Evolutionary conservation across 148 eudicot genomes (phyloP), one percentile per base, ranked within the genome.

Genomic region (Rhododendron ovatum): DNA sequence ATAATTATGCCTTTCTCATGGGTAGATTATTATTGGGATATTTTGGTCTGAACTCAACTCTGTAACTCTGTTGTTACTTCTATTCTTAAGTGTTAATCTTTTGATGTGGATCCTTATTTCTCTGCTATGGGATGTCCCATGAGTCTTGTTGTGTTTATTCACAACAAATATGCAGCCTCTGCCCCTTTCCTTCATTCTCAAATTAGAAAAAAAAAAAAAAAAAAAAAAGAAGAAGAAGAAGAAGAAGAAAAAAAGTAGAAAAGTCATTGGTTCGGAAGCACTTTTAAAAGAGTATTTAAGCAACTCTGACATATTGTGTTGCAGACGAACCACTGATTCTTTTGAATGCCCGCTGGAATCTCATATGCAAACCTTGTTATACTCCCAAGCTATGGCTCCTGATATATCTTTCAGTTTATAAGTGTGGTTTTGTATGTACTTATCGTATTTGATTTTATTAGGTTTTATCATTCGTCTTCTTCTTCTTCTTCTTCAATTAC

Each of bases 341-440:
- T 12, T 71, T 65, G 47, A 26, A 83, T 45, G n/a, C 35, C 78
- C 20, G 43, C 61, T 83, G 43, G 79, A 71, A 83, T 83, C 33
- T 83, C 51, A 10, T 26, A 14, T 5, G 2, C 30, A 41, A 20
- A 59, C 74, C 37, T 65, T 26, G n/a, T 45, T 43, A 9, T 61
- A 3, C 6, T 43, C 20, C 3, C 22, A 37, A 26, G 26, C 48
- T 83, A 17, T 43, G 63, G 26, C n/a, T 37, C 50, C 15, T 67
- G 15, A 43, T 83, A 53, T 65, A 43, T 24, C 51, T 41, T 83
- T 28, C 45, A 59, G 45, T 83, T 41, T 65, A 43, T 13, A 14
- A n/a, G 75, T 39, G 15, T 41, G 1, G 74, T 13, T 10, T 83
- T 82, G 33, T 51, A 37, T 17, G 10, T 84, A 15, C 17, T 69